Base-by-base conservation (phyloP, 163 green algal species). In the Coccomyxa subellipsoidea region DNA sequence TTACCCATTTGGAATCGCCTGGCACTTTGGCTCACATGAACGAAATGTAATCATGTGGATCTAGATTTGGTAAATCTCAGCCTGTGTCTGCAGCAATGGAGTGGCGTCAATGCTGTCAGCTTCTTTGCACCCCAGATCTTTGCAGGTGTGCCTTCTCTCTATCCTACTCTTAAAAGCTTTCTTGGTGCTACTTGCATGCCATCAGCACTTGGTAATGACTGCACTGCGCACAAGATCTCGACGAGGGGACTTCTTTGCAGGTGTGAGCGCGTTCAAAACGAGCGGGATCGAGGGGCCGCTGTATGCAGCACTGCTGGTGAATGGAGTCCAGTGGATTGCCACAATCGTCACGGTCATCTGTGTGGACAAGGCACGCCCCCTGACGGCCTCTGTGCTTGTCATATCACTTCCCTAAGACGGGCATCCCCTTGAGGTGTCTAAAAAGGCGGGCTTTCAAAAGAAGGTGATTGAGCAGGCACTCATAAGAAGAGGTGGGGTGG, bases 101-200 rank as follows among this genome's bases (percentile, higher is more conserved):
- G 85, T 7, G 92, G 92, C 38, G 91, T 95, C 71, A 94, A 95
- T 80, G 86, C 87, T 0, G 90, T 95, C 82, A 92, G 94, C 86
- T 96, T 96, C 84, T 96, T 93, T 82, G 87, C 88, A 0, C 89
- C 93, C 25, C 86, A 93, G 81, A 85, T 97, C 23, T 95, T 96
- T 81, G 79, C 89, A 78, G 86, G 86, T 54, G 25, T 18, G 9
- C 34, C 32, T n/a, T n/a, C n/a, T n/a, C n/a, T n/a, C n/a, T n/a
- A n/a, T n/a, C n/a, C n/a, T n/a, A n/a, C n/a, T 36, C 69, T 75
- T 34, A 31, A 12, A 34, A 32, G 18, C 66, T 31, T 75, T 12
- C n/a, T 8, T 75, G 29, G 66, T 12, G 10, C 29, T 12, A 75
- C 27, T 32, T 34, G 66, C n/a, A 37, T 12, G 27, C n/a, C n/a